Conservation (phyloP, 495 filamentous ascomycete species). For the Clavariopsis aquatica region DNA sequence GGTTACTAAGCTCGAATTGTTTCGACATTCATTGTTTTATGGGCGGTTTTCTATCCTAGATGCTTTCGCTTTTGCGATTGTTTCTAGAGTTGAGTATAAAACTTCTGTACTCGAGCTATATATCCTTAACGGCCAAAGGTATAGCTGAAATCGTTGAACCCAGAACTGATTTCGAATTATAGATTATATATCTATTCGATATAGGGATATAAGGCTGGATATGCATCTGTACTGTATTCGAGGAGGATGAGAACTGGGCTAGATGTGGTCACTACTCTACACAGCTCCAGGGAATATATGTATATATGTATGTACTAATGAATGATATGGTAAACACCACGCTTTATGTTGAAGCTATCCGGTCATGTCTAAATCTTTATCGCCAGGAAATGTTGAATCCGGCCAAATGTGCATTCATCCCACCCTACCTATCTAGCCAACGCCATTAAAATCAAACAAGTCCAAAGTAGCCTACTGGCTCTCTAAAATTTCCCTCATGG, state of each 20-base stretch:
- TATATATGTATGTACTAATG: background rate
- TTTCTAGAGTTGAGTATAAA: background rate
- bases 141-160: background rate
- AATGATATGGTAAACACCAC: background rate
- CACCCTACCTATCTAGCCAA: background rate
- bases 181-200: too few species aligned
- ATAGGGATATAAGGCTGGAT: too few species aligned
- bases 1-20: too few species aligned
- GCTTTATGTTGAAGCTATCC: background rate
- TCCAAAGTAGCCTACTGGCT: too few species aligned
- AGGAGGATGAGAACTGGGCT: too few species aligned
- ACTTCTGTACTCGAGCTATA: background rate
- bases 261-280: background rate
- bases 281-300: background rate
- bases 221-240: too few species aligned
- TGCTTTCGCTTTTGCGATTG: background rate
- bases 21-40: too few species aligned
- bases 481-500: too few species aligned
- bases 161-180: too few species aligned
- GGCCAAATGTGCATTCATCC: background rate
- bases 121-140: background rate
- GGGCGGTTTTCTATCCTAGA: too few species aligned
- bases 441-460: background rate
- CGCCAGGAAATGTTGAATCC: background rate
- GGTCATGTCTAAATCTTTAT: background rate